A percentile compares a stretch with the other conserved stretches of the same genome.
Conservation (phyloP, 306 rosid genomes). For the Hippophae tibetana region DNA sequence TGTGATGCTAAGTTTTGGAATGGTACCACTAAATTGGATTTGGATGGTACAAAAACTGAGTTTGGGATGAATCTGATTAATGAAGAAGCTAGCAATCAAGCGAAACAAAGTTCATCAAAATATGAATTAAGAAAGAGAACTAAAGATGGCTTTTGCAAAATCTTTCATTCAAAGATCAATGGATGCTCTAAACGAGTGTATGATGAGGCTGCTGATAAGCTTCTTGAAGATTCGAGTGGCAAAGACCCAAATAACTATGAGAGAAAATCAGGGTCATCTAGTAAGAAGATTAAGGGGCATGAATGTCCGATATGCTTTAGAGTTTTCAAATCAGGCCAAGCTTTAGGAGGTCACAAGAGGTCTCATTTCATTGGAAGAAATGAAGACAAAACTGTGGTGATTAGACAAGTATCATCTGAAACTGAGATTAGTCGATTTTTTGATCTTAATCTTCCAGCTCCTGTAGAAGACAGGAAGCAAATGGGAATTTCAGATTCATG, state of each 20-base stretch:
- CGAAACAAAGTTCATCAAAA: constrained; percentile 16
- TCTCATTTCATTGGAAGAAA: constrained; percentile 76
- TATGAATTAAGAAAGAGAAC: constrained; percentile 34
- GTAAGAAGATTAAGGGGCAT: constrained; percentile 48
- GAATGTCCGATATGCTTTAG: constrained; percentile 82
- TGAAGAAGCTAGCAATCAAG: constrained; percentile 26
- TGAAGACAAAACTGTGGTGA: constrained; percentile 43
- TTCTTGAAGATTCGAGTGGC: constrained; percentile 11
- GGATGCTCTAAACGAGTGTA: constrained; percentile 35
- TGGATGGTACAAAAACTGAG: constrained; percentile 18
- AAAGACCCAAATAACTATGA: constrained; percentile 17
- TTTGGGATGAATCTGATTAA: constrained; percentile 26
- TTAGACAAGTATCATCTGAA: constrained; percentile 31
- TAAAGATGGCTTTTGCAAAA: constrained; percentile 31
- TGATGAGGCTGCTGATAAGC: constrained; percentile 28
- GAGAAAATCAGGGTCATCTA: constrained; percentile 33
- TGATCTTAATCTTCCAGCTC: constrained; percentile 93
- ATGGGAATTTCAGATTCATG: constrained; percentile 23
- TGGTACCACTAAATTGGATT: constrained; percentile 13
- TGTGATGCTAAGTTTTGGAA: no score
- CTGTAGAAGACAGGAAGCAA: constrained; percentile 46
- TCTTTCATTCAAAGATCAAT: constrained; percentile 24
- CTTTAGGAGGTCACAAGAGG: constrained; percentile 95
- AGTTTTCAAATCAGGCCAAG: constrained; percentile 84
- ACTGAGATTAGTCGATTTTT: constrained; percentile 37